These are phyloP conservation scores for Chamaecrista fasciculata DNA, from an alignment of 306 rosid species.

Conservation along the genomic window DNA sequence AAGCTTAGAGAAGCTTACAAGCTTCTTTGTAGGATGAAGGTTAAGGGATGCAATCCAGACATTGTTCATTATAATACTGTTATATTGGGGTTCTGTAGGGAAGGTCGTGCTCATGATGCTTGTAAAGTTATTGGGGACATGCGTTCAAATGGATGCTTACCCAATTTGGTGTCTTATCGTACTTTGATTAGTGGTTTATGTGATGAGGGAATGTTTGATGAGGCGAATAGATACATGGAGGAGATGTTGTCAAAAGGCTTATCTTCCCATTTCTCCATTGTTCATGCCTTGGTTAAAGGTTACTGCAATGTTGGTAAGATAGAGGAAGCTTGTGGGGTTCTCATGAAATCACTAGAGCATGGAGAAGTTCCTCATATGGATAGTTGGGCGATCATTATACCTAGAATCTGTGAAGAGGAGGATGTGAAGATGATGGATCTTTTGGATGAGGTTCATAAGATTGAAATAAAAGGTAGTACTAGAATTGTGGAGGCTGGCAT, in stretches of 20 bases:
- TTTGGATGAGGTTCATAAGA: slow-evolving; percentile 47
- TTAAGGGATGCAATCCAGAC: slow-evolving; percentile 90
- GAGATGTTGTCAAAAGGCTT: slow-evolving; percentile 65
- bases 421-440: slow-evolving; percentile 31
- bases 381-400: slow-evolving; percentile 58
- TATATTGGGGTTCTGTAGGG: slow-evolving; percentile 75
- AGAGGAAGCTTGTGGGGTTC: slow-evolving; percentile 66
- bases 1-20: slow-evolving; percentile 81
- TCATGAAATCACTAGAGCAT: slow-evolving; percentile 44
- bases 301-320: slow-evolving; percentile 66
- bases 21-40: slow-evolving; percentile 95
- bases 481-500: slow-evolving; percentile 62
- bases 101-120: slow-evolving; percentile 72
- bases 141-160: slow-evolving; percentile 70
- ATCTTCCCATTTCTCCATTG: slow-evolving; percentile 64
- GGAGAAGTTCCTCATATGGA: slow-evolving; percentile 71
- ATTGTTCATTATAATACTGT: slow-evolving; percentile 79
- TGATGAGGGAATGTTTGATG: slow-evolving; percentile 63
- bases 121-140: slow-evolving; percentile 77
- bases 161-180: slow-evolving; percentile 73
- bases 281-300: slow-evolving; percentile 63
- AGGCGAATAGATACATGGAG: slow-evolving; percentile 52
- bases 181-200: slow-evolving; percentile 66
- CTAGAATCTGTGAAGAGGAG: slow-evolving; percentile 59
- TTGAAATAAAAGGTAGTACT: slow-evolving; percentile 50